Evolutionary conservation across 306 rosid genomes (phyloP), one percentile per base, ranked within the genome.

Genomic region (Corylus americana): DNA sequence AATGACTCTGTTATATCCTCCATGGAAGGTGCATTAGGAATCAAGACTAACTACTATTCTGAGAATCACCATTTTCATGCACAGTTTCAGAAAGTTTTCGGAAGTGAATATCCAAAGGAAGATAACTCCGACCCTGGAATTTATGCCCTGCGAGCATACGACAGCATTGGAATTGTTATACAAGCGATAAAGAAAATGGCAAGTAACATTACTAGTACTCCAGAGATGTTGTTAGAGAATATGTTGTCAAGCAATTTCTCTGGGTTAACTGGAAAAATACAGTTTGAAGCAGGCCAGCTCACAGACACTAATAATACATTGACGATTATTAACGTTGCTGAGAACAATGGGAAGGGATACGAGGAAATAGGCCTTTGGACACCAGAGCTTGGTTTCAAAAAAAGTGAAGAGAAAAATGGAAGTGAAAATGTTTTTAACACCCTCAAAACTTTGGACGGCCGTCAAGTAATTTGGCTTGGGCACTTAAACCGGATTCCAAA

Each of bases 11-110:
- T 78, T 25, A 81, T 85, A 55, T 88, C 92, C 73, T 78, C 78
- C 12, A 88, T 89, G 93, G 78, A 83, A 78, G 97, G 96, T 57
- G 78, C 92, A 51, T 74, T 92, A 47, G 97, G 97, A 80, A 88
- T 91, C 86, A 89, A 83, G 82, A 89, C 76, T 7, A 63, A 78
- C 75, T 85, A 91, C 90, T 55, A 42, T 42, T 42, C 8, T 42
- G 7, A 6, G 6, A 84, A 80, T 78, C 42, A 39, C 47, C 35
- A 78, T 69, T 89, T 88, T 20, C 78, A 83, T 74, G 67, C 48
- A 63, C 50, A 16, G 73, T 92, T 92, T 64, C 13, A 78, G 50
- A 69, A 37, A 84, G 73, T 12, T 4, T 85, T 89, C 70, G 57
- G 47, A 37, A 27, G 71, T 35, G 70, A 57, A 71, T 3, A 79